Percentiles rank a stretch among this genome's conserved stretches.
Conservation (phyloP, 805 yeast species). For the Starmera caribaea region DNA sequence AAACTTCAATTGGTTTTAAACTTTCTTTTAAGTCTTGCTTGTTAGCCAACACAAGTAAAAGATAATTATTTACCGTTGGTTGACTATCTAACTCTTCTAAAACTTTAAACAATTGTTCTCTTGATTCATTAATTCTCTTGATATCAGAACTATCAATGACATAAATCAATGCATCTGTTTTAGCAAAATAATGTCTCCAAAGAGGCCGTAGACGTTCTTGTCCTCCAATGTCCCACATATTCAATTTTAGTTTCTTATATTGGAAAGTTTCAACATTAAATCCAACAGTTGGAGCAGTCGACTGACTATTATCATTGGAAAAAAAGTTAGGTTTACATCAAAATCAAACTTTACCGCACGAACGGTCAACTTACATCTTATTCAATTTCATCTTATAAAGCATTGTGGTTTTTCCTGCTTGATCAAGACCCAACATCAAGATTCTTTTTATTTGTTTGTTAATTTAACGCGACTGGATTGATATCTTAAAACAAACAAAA, state of each 20-base stretch:
- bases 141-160: slow-evolving; percentile 80
- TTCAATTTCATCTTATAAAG: slow-evolving; percentile 76
- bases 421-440: slow-evolving; percentile 86
- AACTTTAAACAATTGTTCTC: slow-evolving; percentile 66
- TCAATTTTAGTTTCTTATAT: slow-evolving; percentile 72
- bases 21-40: slow-evolving; percentile 94
- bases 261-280: slow-evolving; percentile 86
- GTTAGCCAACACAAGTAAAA: slow-evolving; percentile 79
- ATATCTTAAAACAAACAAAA: not conserved
- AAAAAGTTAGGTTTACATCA: slow-evolving; percentile 13
- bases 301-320: slow-evolving; percentile 24
- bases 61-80: slow-evolving; percentile 52
- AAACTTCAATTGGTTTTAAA: slow-evolving; percentile 75
- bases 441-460: slow-evolving; percentile 32
- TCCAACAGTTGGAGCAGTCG: slow-evolving; percentile 90
- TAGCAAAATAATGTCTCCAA: slow-evolving; percentile 94
- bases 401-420: slow-evolving; percentile 88
- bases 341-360: not conserved
- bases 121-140: slow-evolving; percentile 66
- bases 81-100: slow-evolving; percentile 61
- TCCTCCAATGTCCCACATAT: slow-evolving; percentile 96
- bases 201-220: slow-evolving; percentile 85
- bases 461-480: not conserved
- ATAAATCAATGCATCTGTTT: slow-evolving; percentile 84
- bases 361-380: slow-evolving; percentile 35